Base-by-base conservation (phyloP, 139 green algal species). In the Closterium sp. region DNA sequence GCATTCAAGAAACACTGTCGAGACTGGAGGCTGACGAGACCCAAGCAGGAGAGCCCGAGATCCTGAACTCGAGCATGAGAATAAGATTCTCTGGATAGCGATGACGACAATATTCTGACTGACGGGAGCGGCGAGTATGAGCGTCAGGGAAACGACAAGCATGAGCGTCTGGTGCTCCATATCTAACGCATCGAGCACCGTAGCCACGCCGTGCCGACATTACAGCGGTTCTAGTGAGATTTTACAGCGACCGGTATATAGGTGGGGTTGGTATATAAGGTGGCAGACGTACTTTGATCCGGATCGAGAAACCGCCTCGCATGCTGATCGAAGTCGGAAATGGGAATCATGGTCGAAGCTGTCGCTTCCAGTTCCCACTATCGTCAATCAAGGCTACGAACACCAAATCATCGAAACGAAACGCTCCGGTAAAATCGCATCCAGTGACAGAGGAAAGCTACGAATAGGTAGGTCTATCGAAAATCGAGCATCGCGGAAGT, bases 311-410 rank as follows among this genome's bases (percentile, higher is more conserved):
- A 85, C 83, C 55, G 91, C 83, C 88, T 85, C 19, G 86, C 90
- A 92, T 93, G 90, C 33, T 93, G 90, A n/a, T 93, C 90, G 0
- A 94, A 94, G 89, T 94, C 55, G 31, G n/a, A 92, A 81, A 94
- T 94, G 10, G 90, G 90, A 31, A 91, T 93, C 90, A 94, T 91
- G 19, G 36, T 76, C 91, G 83, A 33, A 28, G 55, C 55, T 76
- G 16, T 76, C 25, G 55, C 55, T 28, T 76, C 55, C 55, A 16
- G 55, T 76, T 76, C 55, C 55, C 55, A 16, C 55, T 76, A 19
- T 76, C 55, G 55, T 28, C 55, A 76, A 38, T 28, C 31, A 33
- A n/a, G 28, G 25, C 32, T 31, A 91, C 88, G 10, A 33, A 69
- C 30, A 89, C n/a, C 30, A 89, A 64, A 32, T 33, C 32, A 32